phyloP scores from a whole-genome alignment of 139 green algal species.

The Closterium sp. region DNA sequence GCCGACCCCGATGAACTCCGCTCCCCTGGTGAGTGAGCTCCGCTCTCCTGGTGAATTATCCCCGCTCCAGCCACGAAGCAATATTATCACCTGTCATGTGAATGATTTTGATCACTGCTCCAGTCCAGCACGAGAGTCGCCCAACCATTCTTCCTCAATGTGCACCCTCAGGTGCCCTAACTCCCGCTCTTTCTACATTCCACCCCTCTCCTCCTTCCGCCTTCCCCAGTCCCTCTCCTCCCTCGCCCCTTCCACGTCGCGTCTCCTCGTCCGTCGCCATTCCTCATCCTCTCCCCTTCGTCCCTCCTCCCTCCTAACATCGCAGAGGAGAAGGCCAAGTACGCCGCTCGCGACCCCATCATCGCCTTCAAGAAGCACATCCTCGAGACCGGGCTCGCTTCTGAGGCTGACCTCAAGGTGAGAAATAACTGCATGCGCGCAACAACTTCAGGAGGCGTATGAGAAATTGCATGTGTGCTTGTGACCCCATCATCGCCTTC shows the following conservation, averaged over 20 bases:
- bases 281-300: background rate
- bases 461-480: too few species aligned
- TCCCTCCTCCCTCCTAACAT: background rate
- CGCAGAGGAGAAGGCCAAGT: slow-evolving; percentile 53
- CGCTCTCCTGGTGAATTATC: background rate
- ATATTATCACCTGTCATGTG: too few species aligned
- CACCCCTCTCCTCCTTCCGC: background rate
- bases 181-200: background rate
- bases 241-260: too few species aligned
- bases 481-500: slow-evolving; percentile 86
- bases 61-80: too few species aligned
- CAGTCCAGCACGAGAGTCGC: background rate
- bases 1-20: slow-evolving; percentile 97
- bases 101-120: background rate
- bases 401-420: slow-evolving; percentile 37
- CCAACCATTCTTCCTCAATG: background rate
- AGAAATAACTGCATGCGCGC: too few species aligned
- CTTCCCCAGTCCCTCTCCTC: too few species aligned
- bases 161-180: background rate
- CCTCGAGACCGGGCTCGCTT: slow-evolving; percentile 62
- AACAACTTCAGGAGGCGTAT: too few species aligned
- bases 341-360: slow-evolving; percentile 77
- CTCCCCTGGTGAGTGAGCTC: slow-evolving; percentile 14
- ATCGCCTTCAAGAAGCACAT: slow-evolving; percentile 77
- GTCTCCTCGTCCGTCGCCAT: too few species aligned